Evolutionary conservation across 2,329 filamentous ascomycete species (phyloP).

Genomic region (Fusarium mangiferae): DNA sequence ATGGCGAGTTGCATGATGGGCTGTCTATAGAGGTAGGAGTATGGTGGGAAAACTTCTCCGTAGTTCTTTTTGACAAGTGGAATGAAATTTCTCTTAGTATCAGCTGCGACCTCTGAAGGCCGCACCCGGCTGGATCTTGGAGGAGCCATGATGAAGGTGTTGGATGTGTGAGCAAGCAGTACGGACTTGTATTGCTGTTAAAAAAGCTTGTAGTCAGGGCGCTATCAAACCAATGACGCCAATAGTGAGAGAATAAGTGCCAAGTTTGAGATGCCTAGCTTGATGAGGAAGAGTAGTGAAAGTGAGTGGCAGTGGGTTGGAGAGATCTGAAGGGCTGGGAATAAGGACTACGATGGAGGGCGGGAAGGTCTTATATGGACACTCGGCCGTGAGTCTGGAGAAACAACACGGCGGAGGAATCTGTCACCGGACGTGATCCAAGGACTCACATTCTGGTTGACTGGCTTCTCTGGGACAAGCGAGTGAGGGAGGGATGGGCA

Average conservation of each 20-base stretch:
- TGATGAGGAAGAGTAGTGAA: conserved; percentile 2
- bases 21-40: conserved; percentile 68
- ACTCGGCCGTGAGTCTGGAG: conserved; percentile 38
- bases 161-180: not conserved
- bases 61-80: conserved; percentile 70
- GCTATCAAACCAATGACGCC: conserved; percentile 10
- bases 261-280: not conserved
- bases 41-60: conserved; percentile 63
- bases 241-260: conserved; percentile 1
- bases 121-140: conserved; percentile 48
- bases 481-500: conserved; percentile 47
- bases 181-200: not conserved
- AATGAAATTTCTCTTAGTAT: conserved; percentile 77
- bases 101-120: conserved; percentile 73
- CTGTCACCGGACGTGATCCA: conserved; percentile 36
- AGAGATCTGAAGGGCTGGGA: conserved; percentile 14
- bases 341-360: conserved; percentile 30
- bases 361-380: conserved; percentile 42
- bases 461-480: conserved; percentile 35
- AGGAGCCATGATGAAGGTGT: conserved; percentile 45
- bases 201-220: not conserved
- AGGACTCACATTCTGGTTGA: conserved; percentile 30
- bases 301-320: conserved; percentile 21
- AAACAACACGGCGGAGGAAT: conserved; percentile 40
- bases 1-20: conserved; percentile 59